phyloP scores from a whole-genome alignment of 1,139 yeast genomes.

The Groenewaldozyma sp. region DNA sequence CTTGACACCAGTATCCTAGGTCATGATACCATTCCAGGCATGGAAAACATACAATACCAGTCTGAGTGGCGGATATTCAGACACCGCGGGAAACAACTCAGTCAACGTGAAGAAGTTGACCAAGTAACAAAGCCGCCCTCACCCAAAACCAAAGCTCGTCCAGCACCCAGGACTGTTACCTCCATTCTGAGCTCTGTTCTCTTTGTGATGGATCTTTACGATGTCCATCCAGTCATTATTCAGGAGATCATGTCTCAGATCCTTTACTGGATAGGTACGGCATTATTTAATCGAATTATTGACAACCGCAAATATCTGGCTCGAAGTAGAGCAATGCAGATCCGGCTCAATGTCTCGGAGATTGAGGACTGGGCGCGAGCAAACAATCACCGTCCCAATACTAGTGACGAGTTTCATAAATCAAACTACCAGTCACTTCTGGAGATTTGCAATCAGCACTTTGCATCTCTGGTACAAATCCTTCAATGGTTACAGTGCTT shows the following conservation, averaged over 20 bases:
- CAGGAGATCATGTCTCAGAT: conserved; percentile 74
- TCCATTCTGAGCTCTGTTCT: conserved; percentile 84
- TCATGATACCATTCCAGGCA: conserved; percentile 37
- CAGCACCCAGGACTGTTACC: conserved; percentile 78
- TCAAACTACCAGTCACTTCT: conserved; percentile 25
- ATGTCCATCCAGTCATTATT: conserved; percentile 64
- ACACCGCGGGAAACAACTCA: conserved; percentile 21
- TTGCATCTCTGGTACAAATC: conserved; percentile 68
- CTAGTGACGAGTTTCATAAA: conserved; percentile 27
- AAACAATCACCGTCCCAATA: conserved; percentile 52
- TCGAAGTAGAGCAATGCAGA: conserved; percentile 80
- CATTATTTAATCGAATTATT: conserved; percentile 64
- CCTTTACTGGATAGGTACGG: conserved; percentile 66
- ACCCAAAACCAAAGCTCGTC: conserved; percentile 57
- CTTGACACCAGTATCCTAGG: conserved; percentile 34
- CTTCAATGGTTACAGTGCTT: conserved; percentile 88
- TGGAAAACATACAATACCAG: conserved; percentile 33
- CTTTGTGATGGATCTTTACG: conserved; percentile 74
- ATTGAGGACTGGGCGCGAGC: conserved; percentile 90
- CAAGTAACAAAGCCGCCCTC: conserved; percentile 61
- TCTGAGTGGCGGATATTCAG: conserved; percentile 36
- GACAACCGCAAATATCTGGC: conserved; percentile 60
- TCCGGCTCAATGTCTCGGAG: conserved; percentile 73
- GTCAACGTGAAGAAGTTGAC: conserved; percentile 46
- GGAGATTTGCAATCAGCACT: conserved; percentile 52